Base-by-base conservation (phyloP, 306 rosid species). In the Hylodesmum podocarpum region DNA sequence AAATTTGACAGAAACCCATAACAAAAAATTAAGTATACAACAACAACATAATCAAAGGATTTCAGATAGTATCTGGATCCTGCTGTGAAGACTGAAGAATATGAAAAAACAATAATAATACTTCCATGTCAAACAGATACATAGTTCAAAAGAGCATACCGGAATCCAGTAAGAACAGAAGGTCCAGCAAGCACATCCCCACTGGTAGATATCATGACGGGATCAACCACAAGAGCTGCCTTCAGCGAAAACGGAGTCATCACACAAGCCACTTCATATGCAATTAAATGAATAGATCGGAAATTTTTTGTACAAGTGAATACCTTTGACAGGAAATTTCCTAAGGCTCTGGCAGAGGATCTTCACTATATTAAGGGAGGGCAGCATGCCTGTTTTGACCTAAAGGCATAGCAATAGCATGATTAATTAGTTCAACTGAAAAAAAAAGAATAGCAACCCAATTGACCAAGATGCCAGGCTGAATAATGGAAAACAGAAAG, bases 381-480 rank as follows among this genome's bases (percentile, higher is more conserved):
- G 97, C 57, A 94, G 85, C 96, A 94, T 89, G 57, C 98, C 98
- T 27, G 98, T 92, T 90, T 94, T 92, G 68, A 94, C 95, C 98
- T 94, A 40, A 76, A 39, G 24, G 53, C 50, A 75, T 21, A 65
- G 77, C 80, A 83, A n/a, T n/a, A n/a, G n/a, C n/a, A n/a, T n/a
- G n/a, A n/a, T n/a, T 51, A 72, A 59, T 65, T 62, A 59, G 44
- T 71, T 78, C 55, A 77, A 36, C 57, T 33, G 55, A 46, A 41
- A 46, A 18, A 72, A 22, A 31, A 33, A 33, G 25, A 75, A 43
- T 21, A 67, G 27, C 64, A 71, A 49, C 40, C 76, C 13, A 18
- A 47, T 57, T 34, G 73, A 73, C 55, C 66, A 11, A 24, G 10
- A 61, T 40, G 21, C 29, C 41, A 70, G 15, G 67, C 19, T 70